A percentile compares a stretch with the other conserved stretches of the same genome.
Evolutionary conservation across 2,329 filamentous ascomycete species (phyloP).

Genomic region (Hymenoscyphus linearis): DNA sequence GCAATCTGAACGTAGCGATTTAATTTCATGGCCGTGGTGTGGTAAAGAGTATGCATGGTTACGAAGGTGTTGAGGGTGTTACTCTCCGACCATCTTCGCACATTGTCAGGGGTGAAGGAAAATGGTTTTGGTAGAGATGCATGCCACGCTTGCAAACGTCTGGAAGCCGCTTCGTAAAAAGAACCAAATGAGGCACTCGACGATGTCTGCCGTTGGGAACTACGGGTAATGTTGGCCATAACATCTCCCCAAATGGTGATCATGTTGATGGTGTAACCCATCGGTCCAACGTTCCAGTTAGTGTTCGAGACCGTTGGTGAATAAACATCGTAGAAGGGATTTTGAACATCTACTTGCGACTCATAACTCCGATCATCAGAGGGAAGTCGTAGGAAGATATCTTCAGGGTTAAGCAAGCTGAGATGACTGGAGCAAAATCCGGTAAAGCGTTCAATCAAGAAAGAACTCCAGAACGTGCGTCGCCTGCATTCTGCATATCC

Average conservation of each 20-base stretch:
- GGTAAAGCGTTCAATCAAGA: slow-evolving; percentile 63
- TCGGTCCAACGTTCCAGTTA: slow-evolving; percentile 32
- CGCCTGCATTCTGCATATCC: slow-evolving; percentile 62
- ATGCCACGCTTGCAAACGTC: slow-evolving; percentile 54
- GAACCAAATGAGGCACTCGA: slow-evolving; percentile 34
- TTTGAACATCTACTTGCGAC: slow-evolving; percentile 48
- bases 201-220: slow-evolving; percentile 30
- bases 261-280: slow-evolving; percentile 58
- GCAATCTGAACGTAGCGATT: slow-evolving; percentile 52
- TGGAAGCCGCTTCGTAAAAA: slow-evolving; percentile 47
- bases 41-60: slow-evolving; percentile 62
- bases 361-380: slow-evolving; percentile 58
- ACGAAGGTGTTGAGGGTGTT: slow-evolving; percentile 55
- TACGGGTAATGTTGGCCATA: slow-evolving; percentile 52
- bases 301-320: slow-evolving; percentile 36
- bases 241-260: slow-evolving; percentile 62
- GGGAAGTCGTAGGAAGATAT: slow-evolving; percentile 63
- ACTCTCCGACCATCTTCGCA: slow-evolving; percentile 48
- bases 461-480: slow-evolving; percentile 68
- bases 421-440: slow-evolving; percentile 50
- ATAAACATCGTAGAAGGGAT: slow-evolving; percentile 56
- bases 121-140: slow-evolving; percentile 50
- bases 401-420: slow-evolving; percentile 55
- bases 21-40: slow-evolving; percentile 58
- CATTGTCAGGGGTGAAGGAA: slow-evolving; percentile 49